phyloP scores from a whole-genome alignment of 352 stramenopile species.

The Plasmopara halstedii region DNA sequence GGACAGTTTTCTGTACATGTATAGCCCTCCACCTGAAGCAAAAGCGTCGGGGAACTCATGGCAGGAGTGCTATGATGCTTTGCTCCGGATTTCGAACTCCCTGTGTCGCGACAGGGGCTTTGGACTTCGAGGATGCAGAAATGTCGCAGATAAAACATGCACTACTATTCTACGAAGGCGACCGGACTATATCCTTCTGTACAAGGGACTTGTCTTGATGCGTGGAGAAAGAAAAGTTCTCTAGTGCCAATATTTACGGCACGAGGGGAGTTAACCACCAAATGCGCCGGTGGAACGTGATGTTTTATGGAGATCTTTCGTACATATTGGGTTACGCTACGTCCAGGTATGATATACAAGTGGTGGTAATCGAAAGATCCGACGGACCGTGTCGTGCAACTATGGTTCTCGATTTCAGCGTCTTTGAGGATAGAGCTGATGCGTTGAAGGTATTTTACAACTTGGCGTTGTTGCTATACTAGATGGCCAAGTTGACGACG shows the following conservation, averaged over 20 bases:
- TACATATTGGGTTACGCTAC: slow-evolving; percentile 18
- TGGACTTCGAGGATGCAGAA: neutral
- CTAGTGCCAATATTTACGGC: too few species aligned
- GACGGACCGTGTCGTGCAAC: too few species aligned
- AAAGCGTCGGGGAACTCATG: neutral
- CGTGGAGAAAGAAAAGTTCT: neutral
- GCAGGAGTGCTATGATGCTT: neutral
- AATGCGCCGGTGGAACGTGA: neutral
- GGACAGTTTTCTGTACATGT: too few species aligned
- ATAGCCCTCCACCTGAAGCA: too few species aligned
- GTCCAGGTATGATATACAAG: neutral
- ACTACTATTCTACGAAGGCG: neutral
- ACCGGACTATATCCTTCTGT: neutral
- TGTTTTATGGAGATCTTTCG: slow-evolving; percentile 16
- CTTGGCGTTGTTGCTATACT: slow-evolving; percentile 7
- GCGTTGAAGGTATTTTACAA: slow-evolving; percentile 12
- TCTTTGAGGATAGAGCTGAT: neutral
- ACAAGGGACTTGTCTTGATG: neutral
- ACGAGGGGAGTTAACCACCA: neutral
- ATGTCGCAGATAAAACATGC: neutral
- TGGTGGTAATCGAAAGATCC: slow-evolving; percentile 19
- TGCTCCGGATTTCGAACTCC: neutral
- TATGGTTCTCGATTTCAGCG: too few species aligned
- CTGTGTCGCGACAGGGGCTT: neutral
- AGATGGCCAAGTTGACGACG: slow-evolving; percentile 3